Base-by-base conservation (phyloP, 805 yeast genomes). In the Peterozyma xylosa region DNA sequence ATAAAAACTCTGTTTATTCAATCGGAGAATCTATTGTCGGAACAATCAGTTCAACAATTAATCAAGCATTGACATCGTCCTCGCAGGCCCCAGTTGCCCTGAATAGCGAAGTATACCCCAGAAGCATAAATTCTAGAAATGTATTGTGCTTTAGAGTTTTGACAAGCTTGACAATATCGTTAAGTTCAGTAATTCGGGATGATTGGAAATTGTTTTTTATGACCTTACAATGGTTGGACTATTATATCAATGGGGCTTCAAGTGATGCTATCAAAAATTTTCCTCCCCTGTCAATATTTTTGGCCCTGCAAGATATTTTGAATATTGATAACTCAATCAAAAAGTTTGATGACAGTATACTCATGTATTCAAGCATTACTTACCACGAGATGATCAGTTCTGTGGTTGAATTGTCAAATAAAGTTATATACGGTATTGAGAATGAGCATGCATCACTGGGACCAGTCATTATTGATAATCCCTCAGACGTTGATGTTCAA, bases 221-320 rank as follows among this genome's bases (percentile, higher is more conserved):
- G 4, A 74, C 95, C 0, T 67, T 88, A 45, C 95, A 85, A 59
- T 86, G 95, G 95, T 70, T 82, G 40, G 80, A 84, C 45, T 85
- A 80, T 53, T 84, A 67, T 51, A 53, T 83, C n/a, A 70, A 79
- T 54, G 91, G 91, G 0, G 75, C 78, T 11, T 64, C 80, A 0
- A 68, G 66, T 5, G 56, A 62, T 30, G 63, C 60, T 11, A 50
- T 58, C 11, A 68, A 65, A 46, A 74, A 70, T 36, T 49, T 60
- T 30, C 77, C 75, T 17, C 72, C 72, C 15, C 57, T 61, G 3
- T 60, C 73, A 1, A 67, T 78, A 0, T 56, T 55, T 11, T 54
- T 82, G 15, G 53, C 68, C 1, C 53, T 68, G 29, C 63, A 59
- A 38, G 89, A 83, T 50, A 45, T 73, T 14, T 53, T 66, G 35